Evolutionary conservation across 805 yeast species (phyloP), one percentile per base, ranked within the genome.

Genomic region (Metschnikowia anglica): DNA sequence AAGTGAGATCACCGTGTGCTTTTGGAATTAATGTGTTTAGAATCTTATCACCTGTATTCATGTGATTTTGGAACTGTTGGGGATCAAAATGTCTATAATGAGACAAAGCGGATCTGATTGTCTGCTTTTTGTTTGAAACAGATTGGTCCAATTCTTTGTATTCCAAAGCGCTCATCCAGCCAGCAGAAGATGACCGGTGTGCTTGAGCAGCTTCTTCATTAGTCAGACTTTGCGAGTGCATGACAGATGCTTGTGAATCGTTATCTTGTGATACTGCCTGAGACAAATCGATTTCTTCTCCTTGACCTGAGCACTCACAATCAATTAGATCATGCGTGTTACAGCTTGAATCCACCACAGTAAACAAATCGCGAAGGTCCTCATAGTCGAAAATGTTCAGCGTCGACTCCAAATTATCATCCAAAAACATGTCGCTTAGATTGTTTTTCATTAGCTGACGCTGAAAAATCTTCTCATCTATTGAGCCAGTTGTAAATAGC

Each of bases 401-500:
- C 21, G 76, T 78, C 0, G 79, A 70, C 18, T 58, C 62, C 7
- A 49, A 33, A 44, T 58, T 65, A 42, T 61, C 60, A 48, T 66
- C 72, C 78, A 72, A 47, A 53, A 91, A 84, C 50, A 80, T 80
- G 48, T 83, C 83, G 36, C 96, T 85, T 37, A 91, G 65, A 40
- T 83, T 89, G 42, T 70, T 79, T 61, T 93, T 93, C 72, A 88
- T 82, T 41, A 90, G 66, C 61, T 93, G 99, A 15, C 99, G 70
- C 60, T 93, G 98, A 47, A 85, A 82, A 3, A 93, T 90, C 65
- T 90, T 91, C 60, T 93, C 99, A 60, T 93, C 99, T 26, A 89
- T 85, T 42, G 90, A 81, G 0, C 98, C 99, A 0, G 95, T 81
- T 0, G 96, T 85, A 32, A 93, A 65, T 15, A 93, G 62, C 51